Conservation (phyloP, 805 yeast species). For the Kodamaea nitidulidarum region DNA sequence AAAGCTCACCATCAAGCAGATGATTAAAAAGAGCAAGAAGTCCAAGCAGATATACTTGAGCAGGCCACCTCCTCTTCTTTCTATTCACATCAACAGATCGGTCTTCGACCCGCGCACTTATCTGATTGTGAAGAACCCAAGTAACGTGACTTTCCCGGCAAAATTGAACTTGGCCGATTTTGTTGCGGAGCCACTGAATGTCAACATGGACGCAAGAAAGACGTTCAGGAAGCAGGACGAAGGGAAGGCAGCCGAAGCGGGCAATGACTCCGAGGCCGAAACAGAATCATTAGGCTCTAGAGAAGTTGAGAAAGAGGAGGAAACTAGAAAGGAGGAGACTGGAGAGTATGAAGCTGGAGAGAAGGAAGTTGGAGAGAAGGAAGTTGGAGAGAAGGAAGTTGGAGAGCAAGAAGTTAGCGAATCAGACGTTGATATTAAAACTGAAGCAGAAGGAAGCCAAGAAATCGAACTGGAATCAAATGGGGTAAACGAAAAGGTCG, state of each 20-base stretch:
- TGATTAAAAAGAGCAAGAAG: slow-evolving; percentile 71
- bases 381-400: too few relatives aligned
- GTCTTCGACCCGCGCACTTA: slow-evolving; percentile 88
- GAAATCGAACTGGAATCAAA: too few relatives aligned
- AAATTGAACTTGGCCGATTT: slow-evolving; percentile 63
- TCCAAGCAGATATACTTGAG: slow-evolving; percentile 78
- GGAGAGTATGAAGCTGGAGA: not conserved
- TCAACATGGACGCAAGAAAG: slow-evolving; percentile 74
- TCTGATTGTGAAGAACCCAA: slow-evolving; percentile 76
- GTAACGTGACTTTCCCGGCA: slow-evolving; percentile 74
- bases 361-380: too few relatives aligned
- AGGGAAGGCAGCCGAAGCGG: slow-evolving; percentile 1
- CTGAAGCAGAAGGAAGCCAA: too few relatives aligned
- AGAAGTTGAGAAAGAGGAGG: not conserved
- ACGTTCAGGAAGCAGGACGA: slow-evolving; percentile 66
- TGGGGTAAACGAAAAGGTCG: too few relatives aligned
- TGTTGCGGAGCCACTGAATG: slow-evolving; percentile 64
- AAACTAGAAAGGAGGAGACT: not conserved
- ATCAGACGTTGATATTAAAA: too few relatives aligned
- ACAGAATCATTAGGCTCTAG: slow-evolving; percentile 1
- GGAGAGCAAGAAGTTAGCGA: too few relatives aligned
- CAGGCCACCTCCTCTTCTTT: slow-evolving; percentile 76
- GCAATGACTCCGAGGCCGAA: not conserved
- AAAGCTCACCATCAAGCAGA: slow-evolving; percentile 66
- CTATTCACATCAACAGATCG: slow-evolving; percentile 87